phyloP scores from a whole-genome alignment of 257 asterid genomes.

The Scutellaria baicalensis region DNA sequence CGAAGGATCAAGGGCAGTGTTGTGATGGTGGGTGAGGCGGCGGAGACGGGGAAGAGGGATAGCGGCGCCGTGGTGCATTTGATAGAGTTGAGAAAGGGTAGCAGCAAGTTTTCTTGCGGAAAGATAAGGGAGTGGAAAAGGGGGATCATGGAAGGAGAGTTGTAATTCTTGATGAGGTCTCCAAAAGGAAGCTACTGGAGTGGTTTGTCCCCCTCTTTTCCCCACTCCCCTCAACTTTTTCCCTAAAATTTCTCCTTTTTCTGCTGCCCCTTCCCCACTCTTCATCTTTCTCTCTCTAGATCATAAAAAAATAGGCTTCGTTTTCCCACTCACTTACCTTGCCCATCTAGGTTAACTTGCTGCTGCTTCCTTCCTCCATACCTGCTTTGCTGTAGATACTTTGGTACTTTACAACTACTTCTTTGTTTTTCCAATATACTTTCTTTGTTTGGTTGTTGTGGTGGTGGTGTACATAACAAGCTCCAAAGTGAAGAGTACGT shows the following conservation, averaged over 20 bases:
- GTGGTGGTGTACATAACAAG: too few relatives aligned
- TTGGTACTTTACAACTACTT: not conserved
- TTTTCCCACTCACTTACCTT: constrained; percentile 20
- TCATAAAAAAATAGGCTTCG: constrained; percentile 19
- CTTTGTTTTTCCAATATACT: not conserved
- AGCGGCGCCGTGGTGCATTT: constrained; percentile 53
- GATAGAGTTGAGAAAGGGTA: constrained; percentile 71
- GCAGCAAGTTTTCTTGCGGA: constrained; percentile 92
- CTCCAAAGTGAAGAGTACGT: too few relatives aligned
- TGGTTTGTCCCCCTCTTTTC: constrained; percentile 70
- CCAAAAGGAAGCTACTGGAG: constrained; percentile 78
- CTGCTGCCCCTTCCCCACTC: constrained; percentile 62
- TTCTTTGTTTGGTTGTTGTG: not conserved
- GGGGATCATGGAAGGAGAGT: constrained; percentile 6
- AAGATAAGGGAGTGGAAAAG: constrained; percentile 26
- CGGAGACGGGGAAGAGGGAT: constrained; percentile 51
- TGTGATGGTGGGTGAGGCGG: constrained; percentile 50
- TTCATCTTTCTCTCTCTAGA: constrained; percentile 35
- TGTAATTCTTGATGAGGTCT: constrained; percentile 31
- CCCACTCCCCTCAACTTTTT: constrained; percentile 82
- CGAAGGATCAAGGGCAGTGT: constrained; percentile 48
- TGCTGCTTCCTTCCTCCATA: constrained; percentile 13
- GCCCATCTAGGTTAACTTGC: constrained; percentile 38
- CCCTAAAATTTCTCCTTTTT: constrained; percentile 62
- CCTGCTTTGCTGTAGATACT: constrained; percentile 8